Conservation (phyloP, 306 rosid species). For the Trifolium fragiferum region DNA sequence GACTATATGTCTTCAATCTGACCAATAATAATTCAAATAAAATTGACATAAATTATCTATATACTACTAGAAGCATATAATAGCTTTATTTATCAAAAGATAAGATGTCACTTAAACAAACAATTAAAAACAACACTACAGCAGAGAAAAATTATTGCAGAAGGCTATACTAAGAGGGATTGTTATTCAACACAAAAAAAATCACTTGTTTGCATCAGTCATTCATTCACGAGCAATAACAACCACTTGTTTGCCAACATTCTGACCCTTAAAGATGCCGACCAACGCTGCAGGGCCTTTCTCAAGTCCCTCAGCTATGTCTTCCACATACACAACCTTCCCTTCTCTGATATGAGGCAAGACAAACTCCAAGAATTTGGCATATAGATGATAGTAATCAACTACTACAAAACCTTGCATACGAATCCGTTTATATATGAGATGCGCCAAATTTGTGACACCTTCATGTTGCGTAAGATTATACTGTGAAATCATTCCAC, state of each 20-base stretch:
- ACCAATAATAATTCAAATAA: too few relatives aligned
- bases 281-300: conserved; percentile 45
- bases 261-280: conserved; percentile 44
- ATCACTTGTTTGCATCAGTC: background rate
- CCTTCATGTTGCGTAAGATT: conserved; percentile 42
- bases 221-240: conserved; percentile 31
- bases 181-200: background rate
- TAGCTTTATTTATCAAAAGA: background rate
- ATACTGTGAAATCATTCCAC: conserved; percentile 54
- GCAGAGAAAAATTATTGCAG: background rate
- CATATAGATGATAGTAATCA: conserved; percentile 43
- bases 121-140: background rate
- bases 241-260: conserved; percentile 42
- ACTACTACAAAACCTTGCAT: conserved; percentile 32
- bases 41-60: background rate
- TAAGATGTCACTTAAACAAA: conserved; percentile 6
- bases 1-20: too few relatives aligned
- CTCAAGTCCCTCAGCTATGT: conserved; percentile 45
- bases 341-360: conserved; percentile 41
- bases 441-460: conserved; percentile 40
- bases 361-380: conserved; percentile 36
- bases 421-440: conserved; percentile 30
- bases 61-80: background rate
- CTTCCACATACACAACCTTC: conserved; percentile 44
- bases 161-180: conserved; percentile 5